Percentiles rank a stretch among this genome's conserved stretches.
These are phyloP conservation scores for Limtongozyma cylindracea DNA, from an alignment of 805 yeast species.

Conservation along the genomic window DNA sequence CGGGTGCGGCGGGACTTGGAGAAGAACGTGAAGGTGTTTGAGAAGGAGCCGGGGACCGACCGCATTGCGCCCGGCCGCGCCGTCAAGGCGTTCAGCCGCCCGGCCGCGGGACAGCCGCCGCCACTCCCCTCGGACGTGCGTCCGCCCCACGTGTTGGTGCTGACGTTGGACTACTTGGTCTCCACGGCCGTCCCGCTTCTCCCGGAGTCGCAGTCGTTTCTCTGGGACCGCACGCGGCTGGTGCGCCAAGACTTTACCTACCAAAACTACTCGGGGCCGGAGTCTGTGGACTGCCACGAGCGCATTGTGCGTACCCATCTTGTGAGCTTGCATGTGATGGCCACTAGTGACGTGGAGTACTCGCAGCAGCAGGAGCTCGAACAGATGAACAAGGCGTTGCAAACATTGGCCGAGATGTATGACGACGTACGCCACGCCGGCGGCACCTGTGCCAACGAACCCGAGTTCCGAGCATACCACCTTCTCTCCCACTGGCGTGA, in stretches of 20 bases:
- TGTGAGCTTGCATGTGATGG: slow-evolving; percentile 64
- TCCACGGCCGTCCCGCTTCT: slow-evolving; percentile 33
- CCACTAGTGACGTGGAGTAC: slow-evolving; percentile 40
- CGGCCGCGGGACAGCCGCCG: slow-evolving; percentile 97
- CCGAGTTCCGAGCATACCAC: slow-evolving; percentile 82
- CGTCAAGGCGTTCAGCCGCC: slow-evolving; percentile 81
- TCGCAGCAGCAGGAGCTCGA: slow-evolving; percentile 92
- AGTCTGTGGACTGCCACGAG: slow-evolving; percentile 84
- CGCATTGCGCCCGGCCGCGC: slow-evolving; percentile 36
- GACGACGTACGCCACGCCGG: slow-evolving; percentile 53
- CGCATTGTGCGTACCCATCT: slow-evolving; percentile 76
- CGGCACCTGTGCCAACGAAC: slow-evolving; percentile 53
- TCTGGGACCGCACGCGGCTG: slow-evolving; percentile 95
- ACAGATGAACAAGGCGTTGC: slow-evolving; percentile 77
- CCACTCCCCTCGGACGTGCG: slow-evolving; percentile 94
- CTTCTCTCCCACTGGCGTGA: slow-evolving; percentile 60
- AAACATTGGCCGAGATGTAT: slow-evolving; percentile 72
- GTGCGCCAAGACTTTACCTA: slow-evolving; percentile 93
- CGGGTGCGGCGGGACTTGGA: slow-evolving; percentile 71
- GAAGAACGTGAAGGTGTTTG: slow-evolving; percentile 61
- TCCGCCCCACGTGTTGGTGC: slow-evolving; percentile 54
- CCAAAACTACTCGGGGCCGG: slow-evolving; percentile 83
- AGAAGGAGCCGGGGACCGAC: slow-evolving; percentile 29
- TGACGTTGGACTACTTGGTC: slow-evolving; percentile 49
- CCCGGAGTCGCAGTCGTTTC: slow-evolving; percentile 71